Evolutionary conservation across 306 rosid genomes (phyloP), one percentile per base, ranked within the genome.

Genomic region (Phaseolus lunatus): DNA sequence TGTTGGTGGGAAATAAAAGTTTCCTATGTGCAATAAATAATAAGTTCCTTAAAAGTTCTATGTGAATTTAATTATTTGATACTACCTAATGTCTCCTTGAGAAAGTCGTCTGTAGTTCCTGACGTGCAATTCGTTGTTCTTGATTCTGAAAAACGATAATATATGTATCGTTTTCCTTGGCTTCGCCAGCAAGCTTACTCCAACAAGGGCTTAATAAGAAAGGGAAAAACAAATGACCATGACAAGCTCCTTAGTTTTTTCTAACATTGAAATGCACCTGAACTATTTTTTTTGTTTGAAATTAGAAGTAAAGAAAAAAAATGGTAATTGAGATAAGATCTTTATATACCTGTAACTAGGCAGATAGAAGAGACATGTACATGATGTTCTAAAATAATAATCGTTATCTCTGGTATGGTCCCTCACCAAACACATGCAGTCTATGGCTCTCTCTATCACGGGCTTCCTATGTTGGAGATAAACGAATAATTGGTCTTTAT

Each of bases 41-140:
- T 31, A 65, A 73, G 73, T 73, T 71, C 49, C 24, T 52, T 7
- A 18, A 41, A 67, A 45, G 47, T 67, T 39, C 13, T 54, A 26
- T 53, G 4, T 24, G 47, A 20, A 57, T 73, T 67, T 33, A 73
- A 78, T 83, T 62, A 43, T 79, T 31, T 78, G 68, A 50, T 72
- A 73, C 56, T 43, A 33, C 72, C 24, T 35, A 61, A 47, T 57
- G 64, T 61, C 70, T 80, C 35, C 27, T 81, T 72, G 71, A 67
- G 39, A 67, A 44, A 59, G 71, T 73, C 67, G 27, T 73, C 69
- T 62, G 41, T 49, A 44, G 75, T 73, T 73, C 31, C 27, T 52
- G 78, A 62, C 75, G 69, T 61, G 78, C 49, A 78, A 41, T 56
- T 71, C 50, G 33, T 69, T 66, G 66, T 72, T 29, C 33, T 29